Percentiles rank a stretch among this genome's conserved stretches.
Evolutionary conservation across 345 rosid species (phyloP).

Genomic region (Syzygium aqueum): DNA sequence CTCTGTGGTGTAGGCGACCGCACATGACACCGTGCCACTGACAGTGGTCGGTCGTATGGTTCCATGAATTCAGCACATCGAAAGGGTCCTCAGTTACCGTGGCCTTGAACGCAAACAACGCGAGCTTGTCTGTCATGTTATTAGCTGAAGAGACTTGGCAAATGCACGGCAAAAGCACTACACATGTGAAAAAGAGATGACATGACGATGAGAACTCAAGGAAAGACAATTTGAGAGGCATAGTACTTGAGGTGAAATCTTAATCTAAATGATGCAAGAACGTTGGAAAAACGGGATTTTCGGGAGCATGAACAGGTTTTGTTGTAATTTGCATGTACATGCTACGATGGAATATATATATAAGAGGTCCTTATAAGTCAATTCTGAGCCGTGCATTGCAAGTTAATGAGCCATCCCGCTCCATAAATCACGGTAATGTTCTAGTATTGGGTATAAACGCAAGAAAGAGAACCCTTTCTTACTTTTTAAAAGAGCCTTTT

Average conservation of each 20-base stretch:
- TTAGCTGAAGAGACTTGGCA: slow-evolving; percentile 13
- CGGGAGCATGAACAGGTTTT: background rate
- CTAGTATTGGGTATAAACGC: background rate
- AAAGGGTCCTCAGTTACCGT: background rate
- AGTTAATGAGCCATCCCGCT: background rate
- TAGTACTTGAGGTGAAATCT: no score
- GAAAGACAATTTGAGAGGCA: background rate
- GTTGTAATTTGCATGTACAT: accelerated
- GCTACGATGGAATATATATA: background rate
- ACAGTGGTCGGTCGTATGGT: background rate
- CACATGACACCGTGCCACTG: background rate
- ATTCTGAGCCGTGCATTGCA: background rate
- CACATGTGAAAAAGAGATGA: background rate
- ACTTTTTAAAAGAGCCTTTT: no score
- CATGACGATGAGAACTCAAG: background rate
- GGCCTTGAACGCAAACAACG: background rate
- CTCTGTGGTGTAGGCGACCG: background rate
- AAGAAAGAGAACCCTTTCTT: background rate
- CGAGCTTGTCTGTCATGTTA: background rate
- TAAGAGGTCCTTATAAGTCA: background rate
- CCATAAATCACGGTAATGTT: background rate
- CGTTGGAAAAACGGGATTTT: no score
- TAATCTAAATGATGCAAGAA: background rate
- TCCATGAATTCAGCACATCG: background rate
- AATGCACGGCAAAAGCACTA: background rate